Evolutionary conservation across 768 basidiomycete species (phyloP), one percentile per base, ranked within the genome.

Genomic region (Tylopilus cervinicoccineus): DNA sequence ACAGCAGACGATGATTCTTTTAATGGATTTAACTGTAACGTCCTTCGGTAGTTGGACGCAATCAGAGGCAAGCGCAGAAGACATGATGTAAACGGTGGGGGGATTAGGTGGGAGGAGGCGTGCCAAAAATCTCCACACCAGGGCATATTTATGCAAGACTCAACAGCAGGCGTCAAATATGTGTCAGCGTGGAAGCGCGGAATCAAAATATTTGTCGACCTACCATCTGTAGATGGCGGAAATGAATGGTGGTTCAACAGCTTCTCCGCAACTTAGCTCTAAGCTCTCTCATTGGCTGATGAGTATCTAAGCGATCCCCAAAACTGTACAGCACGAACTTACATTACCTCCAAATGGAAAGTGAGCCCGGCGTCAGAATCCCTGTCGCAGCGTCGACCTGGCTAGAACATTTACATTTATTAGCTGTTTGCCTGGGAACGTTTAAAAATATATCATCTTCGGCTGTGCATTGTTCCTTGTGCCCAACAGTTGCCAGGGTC

Each of bases 1-100:
- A 54, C 86, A 88, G 56, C 84, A 88, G 31, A 88, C 73, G 24
- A 86, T 72, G 40, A 88, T 77, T 44, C 86, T 72, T 57, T 86
- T 86, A 51, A 68, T 73, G 5, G 68, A 54, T 45, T 49, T 44
- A 8, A 41, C 50, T 3, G 38, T 33, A 6, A 37, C 9, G 17
- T 46, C 33, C n/a, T 19, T 48, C 8, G 44, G 32, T 10, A 36
- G 19, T n/a, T 38, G 50, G 43, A 41, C 3, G 36, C 31, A 31
- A 28, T 53, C 32, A 26, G 26, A 23, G 31, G 53, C 11, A 38
- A 49, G 26, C n/a, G 31, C 11, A 29, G 31, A 13, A 34, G 51
- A 42, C 61, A 66, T 64, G 43, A 16, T 16, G 11, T 10, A n/a
- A 10, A 24, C 28, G 37, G 38, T 42, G 45, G 24, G 37, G 45